Evolutionary conservation across 495 filamentous ascomycete species (phyloP), one percentile per base, ranked within the genome.

Genomic region (Penicillium cinerascens): DNA sequence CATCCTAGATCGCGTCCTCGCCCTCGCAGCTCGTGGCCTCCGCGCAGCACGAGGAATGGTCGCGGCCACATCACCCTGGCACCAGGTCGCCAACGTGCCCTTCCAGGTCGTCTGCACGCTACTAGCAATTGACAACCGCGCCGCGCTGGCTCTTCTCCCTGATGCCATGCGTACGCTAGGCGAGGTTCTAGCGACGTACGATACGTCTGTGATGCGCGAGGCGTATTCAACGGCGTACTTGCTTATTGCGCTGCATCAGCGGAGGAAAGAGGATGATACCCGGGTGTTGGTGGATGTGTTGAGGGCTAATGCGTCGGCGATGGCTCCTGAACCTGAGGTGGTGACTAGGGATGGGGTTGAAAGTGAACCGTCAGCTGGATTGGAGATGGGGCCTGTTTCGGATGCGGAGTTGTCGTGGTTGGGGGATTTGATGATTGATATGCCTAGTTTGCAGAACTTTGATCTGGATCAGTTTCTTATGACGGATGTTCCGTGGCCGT

Each of bases 101-200:
- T 82, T 84, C 52, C 81, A 84, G 50, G 67, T 75, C 6, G 65
- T 82, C 42, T 81, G 78, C 50, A 69, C 78, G 0, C 65, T 81
- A 3, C 60, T 84, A 15, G 74, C 78, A 1, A 78, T 82, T 25
- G 78, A 79, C 41, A 79, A 65, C 16, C 66, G 71, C 0, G 66
- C 75, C 2, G 76, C 76, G 10, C 53, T 82, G 15, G 63, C 55
- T 6, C 56, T 78, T 50, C 59, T 84, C 6, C 59, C 67, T 10
- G 69, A 72, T n/a, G 77, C 81, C 0, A 73, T 84, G 71, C 64
- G 59, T n/a, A 75, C 74, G 4, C 63, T 84, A 6, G 61, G 73
- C 16, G 67, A 72, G 42, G 74, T 82, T 1, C 64, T 62, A 1
- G 60, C 58, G 18, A 65, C 65, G 3, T 80, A 78, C 52, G 66